Percentiles rank a stretch among this genome's conserved stretches.
Evolutionary conservation across 2,329 filamentous ascomycete species (phyloP).

Genomic region (Knufia petricola): DNA sequence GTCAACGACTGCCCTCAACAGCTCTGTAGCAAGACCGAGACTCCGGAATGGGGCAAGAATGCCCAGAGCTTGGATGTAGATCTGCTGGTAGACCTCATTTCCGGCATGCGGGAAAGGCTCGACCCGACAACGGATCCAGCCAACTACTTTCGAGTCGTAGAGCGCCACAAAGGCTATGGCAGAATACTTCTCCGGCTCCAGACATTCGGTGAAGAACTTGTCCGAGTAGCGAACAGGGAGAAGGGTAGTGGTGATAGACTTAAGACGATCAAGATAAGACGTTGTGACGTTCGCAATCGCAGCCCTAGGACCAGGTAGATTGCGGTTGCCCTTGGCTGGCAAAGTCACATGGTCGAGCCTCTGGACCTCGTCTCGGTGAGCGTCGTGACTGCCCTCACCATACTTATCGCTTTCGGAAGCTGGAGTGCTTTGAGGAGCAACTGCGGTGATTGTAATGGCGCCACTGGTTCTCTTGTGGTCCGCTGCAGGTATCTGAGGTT

Average conservation of each 20-base stretch:
- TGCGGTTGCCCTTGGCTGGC: no score
- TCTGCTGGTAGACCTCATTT: constrained; percentile 26
- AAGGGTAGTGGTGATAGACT: constrained; percentile 48
- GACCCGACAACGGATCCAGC: constrained; percentile 40
- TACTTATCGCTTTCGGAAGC: no score
- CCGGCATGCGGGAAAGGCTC: constrained; percentile 26
- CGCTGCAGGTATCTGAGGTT: background rate
- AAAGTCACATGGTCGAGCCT: background rate
- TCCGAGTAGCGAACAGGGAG: constrained; percentile 53
- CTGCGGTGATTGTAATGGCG: background rate
- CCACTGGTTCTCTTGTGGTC: no score
- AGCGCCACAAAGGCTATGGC: constrained; percentile 51
- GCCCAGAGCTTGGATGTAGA: constrained; percentile 54
- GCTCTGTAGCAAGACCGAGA: constrained; percentile 47
- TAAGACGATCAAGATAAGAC: constrained; percentile 46
- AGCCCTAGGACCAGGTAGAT: constrained; percentile 31
- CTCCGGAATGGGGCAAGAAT: constrained; percentile 51
- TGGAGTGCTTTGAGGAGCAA: background rate
- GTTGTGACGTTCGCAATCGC: constrained; percentile 44
- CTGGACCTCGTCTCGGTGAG: no score
- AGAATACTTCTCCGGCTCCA: constrained; percentile 44
- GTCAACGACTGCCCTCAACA: constrained; percentile 39
- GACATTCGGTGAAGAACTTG: constrained; percentile 51
- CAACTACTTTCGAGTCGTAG: constrained; percentile 40
- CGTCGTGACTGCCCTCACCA: no score